phyloP scores from a whole-genome alignment of 495 filamentous ascomycete genomes.

The Margaritispora aquatica region DNA sequence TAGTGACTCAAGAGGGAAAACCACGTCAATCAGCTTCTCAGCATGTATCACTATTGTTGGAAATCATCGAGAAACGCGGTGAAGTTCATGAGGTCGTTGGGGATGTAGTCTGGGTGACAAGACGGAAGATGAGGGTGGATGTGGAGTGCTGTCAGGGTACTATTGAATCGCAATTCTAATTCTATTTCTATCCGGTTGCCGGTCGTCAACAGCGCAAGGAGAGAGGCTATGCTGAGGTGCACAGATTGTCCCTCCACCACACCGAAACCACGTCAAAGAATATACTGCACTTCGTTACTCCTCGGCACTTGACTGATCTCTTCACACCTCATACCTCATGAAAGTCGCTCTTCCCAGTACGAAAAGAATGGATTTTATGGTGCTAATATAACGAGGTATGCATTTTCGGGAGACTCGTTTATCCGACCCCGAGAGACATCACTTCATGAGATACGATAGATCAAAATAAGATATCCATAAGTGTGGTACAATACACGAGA shows the following conservation, averaged over 20 bases:
- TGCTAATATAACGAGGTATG: too few species aligned
- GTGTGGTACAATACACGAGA: too few species aligned
- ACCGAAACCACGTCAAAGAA: not conserved
- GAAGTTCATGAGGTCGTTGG: not conserved
- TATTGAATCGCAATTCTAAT: not conserved
- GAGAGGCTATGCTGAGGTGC: not conserved
- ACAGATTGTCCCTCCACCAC: not conserved
- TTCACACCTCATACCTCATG: too few species aligned
- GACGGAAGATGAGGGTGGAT: not conserved
- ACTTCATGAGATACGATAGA: too few species aligned
- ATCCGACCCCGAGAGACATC: too few species aligned
- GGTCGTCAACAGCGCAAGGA: not conserved
- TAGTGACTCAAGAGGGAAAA: not conserved
- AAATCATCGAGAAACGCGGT: not conserved
- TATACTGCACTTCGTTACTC: too few species aligned
- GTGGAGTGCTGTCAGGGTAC: not conserved
- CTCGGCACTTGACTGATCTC: too few species aligned
- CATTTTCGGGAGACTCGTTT: too few species aligned
- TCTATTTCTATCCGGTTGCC: not conserved
- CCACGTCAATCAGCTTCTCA: not conserved
- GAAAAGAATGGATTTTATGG: too few species aligned
- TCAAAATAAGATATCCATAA: too few species aligned
- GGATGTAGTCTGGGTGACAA: not conserved
- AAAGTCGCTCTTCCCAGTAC: too few species aligned
- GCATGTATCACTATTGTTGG: not conserved